Conservation (phyloP, 371 early-diverging fungal species). For the Syncephalastrum sp. region DNA sequence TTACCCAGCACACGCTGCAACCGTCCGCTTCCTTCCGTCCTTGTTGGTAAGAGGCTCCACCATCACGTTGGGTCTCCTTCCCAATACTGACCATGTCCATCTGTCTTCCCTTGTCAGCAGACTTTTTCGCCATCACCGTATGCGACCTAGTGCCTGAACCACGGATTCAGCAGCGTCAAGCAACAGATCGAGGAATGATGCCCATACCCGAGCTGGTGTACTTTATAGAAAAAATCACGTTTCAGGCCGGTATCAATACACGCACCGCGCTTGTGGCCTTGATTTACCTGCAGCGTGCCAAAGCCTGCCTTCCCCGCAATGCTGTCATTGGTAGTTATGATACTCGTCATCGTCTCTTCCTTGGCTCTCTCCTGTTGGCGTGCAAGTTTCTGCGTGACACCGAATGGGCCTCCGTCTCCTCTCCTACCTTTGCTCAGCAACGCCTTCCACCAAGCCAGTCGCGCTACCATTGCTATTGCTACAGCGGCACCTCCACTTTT, state of each 20-base stretch:
- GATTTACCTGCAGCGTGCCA: slow-evolving; percentile 46
- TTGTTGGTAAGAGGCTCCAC: slow-evolving; percentile 15
- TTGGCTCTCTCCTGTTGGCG: slow-evolving; percentile 72
- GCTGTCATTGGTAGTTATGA: slow-evolving; percentile 40
- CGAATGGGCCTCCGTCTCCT: slow-evolving; percentile 50
- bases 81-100: neutral
- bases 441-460: slow-evolving; percentile 8
- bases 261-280: slow-evolving; percentile 43
- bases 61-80: neutral
- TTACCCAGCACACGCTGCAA: slow-evolving; percentile 4
- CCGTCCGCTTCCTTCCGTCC: slow-evolving; percentile 19
- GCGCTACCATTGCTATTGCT: slow-evolving; percentile 15
- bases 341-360: slow-evolving; percentile 71
- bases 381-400: slow-evolving; percentile 75
- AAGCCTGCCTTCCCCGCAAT: slow-evolving; percentile 31
- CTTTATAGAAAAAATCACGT: slow-evolving; percentile 44
- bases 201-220: slow-evolving; percentile 45
- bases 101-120: slow-evolving; percentile 7
- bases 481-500: slow-evolving; percentile 8
- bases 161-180: neutral
- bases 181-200: neutral
- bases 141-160: slow-evolving; percentile 17
- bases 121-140: slow-evolving; percentile 23
- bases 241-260: slow-evolving; percentile 35
- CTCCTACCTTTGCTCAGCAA: too few species aligned